Base-by-base conservation (phyloP, 2,329 filamentous ascomycete genomes). In the Lecanoromycetidae sp. region DNA sequence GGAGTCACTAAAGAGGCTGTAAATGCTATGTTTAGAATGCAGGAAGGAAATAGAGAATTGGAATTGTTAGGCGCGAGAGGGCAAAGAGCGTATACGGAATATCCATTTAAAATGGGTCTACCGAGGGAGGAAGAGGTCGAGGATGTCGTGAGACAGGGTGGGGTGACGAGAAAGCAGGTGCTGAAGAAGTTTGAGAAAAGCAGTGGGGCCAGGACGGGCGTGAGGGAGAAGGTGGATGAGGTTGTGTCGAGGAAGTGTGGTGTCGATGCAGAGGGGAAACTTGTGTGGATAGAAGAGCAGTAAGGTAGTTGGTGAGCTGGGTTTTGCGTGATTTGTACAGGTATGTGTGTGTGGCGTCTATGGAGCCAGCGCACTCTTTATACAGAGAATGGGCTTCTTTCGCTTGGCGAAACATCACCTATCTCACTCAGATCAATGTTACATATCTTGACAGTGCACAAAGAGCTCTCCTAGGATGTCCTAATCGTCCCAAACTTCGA, bases 41-140 rank as follows among this genome's bases (percentile, higher is more conserved):
- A 71, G 13, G 58, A 65, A 12, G 65, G 62, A 37, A 57, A 65
- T 29, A 54, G 66, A 36, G 62, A 67, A 44, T 66, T 95, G 36
- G 54, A 70, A 37, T 70, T 94, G 44, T 69, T 88, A 49, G 79
- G 71, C 49, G 63, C 68, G 10, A 55, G 51, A 3, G 74, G 71
- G 44, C 63, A 68, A 10, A 54, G 51, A 5, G 74, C 83, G 56
- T 96, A 82, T 66, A 62, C 59, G 4, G 68, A 81, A 49, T 95
- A 95, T 64, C 90, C 88, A 1, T 77, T 85, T 10, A 68, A 66
- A 57, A 72, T 85, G 10, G 82, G 79, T 10, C 66, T 90, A 52
- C 86, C 85, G 4, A 71, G 69, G 3, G 86, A 93, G 64, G 53
- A 57, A 32, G 74, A 84, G 43, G 67, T 84, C 12, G 60, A 68